A percentile compares a stretch with the other conserved stretches of the same genome.
These are phyloP conservation scores for Dacryopinax spathularia DNA, from an alignment of 768 basidiomycete species.

Conservation along the genomic window DNA sequence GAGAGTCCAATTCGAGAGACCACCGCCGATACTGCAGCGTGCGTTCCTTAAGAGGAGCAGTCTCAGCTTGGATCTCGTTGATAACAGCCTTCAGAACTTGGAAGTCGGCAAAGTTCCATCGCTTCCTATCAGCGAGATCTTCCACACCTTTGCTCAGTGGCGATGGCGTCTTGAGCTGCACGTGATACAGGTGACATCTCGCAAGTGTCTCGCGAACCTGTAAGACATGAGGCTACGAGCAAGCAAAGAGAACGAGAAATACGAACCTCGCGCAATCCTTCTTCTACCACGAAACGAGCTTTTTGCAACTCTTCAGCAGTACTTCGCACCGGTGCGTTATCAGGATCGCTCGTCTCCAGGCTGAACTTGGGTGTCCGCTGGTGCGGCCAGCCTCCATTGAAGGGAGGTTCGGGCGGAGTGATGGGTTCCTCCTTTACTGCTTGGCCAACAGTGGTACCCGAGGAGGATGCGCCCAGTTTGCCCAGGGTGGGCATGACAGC, in stretches of 20 bases:
- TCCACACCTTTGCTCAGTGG: not conserved
- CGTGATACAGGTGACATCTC: not conserved
- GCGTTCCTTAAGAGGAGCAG: not conserved
- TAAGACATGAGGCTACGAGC: not conserved
- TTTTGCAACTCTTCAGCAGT: not conserved
- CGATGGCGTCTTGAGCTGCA: not conserved
- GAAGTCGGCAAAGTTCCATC: slow-evolving; percentile 1
- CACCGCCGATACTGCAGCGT: not conserved
- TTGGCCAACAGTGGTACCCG: too few relatives aligned
- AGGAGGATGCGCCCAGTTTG: not conserved
- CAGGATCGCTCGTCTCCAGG: not conserved
- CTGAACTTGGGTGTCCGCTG: not conserved
- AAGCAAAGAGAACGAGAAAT: not conserved
- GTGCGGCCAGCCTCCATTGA: not conserved
- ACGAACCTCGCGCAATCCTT: not conserved
- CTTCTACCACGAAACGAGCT: not conserved
- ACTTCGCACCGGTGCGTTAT: not conserved
- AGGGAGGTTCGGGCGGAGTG: not conserved
- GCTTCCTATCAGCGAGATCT: not conserved
- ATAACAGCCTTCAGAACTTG: not conserved
- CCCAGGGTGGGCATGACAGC: not conserved
- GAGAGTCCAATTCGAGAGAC: not conserved
- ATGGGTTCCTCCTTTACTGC: not conserved
- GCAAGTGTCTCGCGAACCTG: not conserved
- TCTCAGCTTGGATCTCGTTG: not conserved